Base-by-base conservation (phyloP, 805 yeast species). In the Wickerhamiella dianesei region DNA sequence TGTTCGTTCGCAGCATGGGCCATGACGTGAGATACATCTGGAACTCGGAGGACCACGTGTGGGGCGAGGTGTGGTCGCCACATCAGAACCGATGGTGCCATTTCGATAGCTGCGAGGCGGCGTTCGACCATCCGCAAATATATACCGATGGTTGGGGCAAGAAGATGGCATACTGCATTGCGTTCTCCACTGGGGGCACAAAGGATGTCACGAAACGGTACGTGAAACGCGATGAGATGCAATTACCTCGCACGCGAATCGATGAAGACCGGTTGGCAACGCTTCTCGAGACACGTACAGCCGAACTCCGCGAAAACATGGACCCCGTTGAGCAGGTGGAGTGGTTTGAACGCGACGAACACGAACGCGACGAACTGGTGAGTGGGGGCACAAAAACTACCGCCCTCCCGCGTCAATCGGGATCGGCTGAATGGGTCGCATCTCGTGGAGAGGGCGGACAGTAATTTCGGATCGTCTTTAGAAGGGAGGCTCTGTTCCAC, bases 111-210 rank as follows among this genome's bases (percentile, higher is more conserved):
- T 89, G 97, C 61, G 97, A 88, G 56, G 80, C 77, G 43, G 79
- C 88, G 0, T 86, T 71, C 64, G 94, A 89, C 61, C 76, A 84
- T 50, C 96, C 96, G 0, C 60, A 68, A 19, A 65, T 87, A 14
- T 88, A 88, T 58, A 74, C 80, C 43, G 70, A 73, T 37, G 94
- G 94, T 40, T 88, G 97, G 96, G 94, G 89, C 29, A 89, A 89
- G 64, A 76, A 76, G 50, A 89, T 89, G 96, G 82, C 95, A 45
- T 86, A 84, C 63, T 82, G 79, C 2, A 66, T 89, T 47, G 96
- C 85, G 0, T 71, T 81, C 46, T 72, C 79, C 42, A 55, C 43
- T 12, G 68, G 69, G 37, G 86, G 86, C 35, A 68, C 79, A 1
- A 61, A 67, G 1, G 96, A 89, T 60, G 79, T 89, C 25, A 75